Evolutionary conservation across 23 red algal species (phyloP), one percentile per base, ranked within the genome.

Genomic region (Chondrus crispus): DNA sequence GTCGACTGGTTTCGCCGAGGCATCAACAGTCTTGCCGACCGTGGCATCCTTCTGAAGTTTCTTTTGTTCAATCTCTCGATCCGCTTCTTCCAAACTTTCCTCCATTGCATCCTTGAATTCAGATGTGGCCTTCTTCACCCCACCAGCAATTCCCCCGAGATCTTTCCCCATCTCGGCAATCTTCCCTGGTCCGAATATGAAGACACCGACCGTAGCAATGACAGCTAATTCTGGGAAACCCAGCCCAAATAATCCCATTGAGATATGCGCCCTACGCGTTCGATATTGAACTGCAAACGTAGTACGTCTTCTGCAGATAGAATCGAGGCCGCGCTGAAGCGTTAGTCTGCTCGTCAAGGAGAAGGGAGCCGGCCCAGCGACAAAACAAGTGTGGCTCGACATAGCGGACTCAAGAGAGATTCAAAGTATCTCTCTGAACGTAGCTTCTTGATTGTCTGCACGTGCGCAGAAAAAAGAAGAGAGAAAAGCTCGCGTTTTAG

Each of bases 101-200:
- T 95, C 62, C 96, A 98, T 98, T 26, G 92, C 96, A 10, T 98
- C 96, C 82, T 71, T 74, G 79, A 98, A 98, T 43, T 98, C 96
- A 5, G 92, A 62, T 3, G 87, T 94, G 30, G 96, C 96, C 77
- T 98, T 94, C 84, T 98, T 98, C 57, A 98, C 84, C 13, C 91
- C 87, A 5, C 96, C 96, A 40, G 93, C 96, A 2, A 98, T 33
- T 49, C 90, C 89, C 22, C 96, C 96, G 39, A 94, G 57, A 54
- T 94, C 84, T 49, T 98, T 98, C 38, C 96, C 93, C 24, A 90
- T 70, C 30, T 94, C 88, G 5, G 87, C 84, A 71, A 98, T 88
- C 77, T 98, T 98, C 35, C 58, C 92, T 47, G 96, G 96, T 30
- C 96, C 96, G 53, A 98, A 98, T 10, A 98, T 94, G 41, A 98